Percentiles rank a stretch among this genome's conserved stretches.
These are phyloP conservation scores for Plasmodium billcollinsi DNA, from an alignment of 169 alveolate genomes.

Conservation along the genomic window DNA sequence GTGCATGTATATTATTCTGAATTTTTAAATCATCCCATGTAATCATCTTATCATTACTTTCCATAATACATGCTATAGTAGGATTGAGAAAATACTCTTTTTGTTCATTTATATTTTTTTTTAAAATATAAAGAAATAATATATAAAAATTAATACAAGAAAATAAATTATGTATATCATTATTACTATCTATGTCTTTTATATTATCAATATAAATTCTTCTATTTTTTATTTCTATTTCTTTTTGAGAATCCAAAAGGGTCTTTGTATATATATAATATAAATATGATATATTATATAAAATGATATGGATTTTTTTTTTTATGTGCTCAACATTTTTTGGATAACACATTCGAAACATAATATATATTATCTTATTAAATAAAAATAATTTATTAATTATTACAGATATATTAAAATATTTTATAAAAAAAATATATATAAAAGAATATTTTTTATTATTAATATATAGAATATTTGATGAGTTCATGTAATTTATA, in stretches of 20 bases:
- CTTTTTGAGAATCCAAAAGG: no score
- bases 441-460: neutral
- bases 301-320: no score
- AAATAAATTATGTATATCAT: neutral
- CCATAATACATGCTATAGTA: no score
- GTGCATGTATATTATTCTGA: neutral
- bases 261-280: no score
- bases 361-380: constrained; percentile 10
- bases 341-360: neutral
- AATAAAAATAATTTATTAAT: neutral
- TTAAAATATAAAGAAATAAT: neutral
- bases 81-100: no score
- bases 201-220: neutral
- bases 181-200: neutral
- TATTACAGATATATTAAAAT: constrained; percentile 21
- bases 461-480: neutral
- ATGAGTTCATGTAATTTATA: neutral
- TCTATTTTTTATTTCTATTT: neutral
- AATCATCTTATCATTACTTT: no score
- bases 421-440: constrained; percentile 2
- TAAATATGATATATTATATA: no score
- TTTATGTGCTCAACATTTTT: no score
- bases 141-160: constrained; percentile 13
- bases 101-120: neutral
- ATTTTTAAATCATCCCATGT: neutral